Evolutionary conservation across 306 rosid species (phyloP), one percentile per base, ranked within the genome.

Genomic region (Hippophae rhamnoides): DNA sequence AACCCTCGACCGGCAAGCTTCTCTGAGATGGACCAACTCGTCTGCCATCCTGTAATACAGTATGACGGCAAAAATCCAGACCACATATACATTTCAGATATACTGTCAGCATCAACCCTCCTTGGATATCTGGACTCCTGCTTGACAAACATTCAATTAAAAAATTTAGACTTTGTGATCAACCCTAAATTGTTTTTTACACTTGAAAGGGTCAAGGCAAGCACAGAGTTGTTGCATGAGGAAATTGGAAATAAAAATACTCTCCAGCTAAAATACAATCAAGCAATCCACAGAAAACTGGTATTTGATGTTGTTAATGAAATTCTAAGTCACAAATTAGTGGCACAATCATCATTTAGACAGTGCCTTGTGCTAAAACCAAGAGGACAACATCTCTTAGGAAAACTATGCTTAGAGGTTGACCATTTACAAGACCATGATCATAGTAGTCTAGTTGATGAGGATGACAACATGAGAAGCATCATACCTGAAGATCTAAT

Each of bases 261-360:
- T 52, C 14, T 62, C 25, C 60, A 60, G 46, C 44, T 27, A 55
- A 67, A 25, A 41, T 51, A 49, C 12, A 62, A 56, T 10, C 59
- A 74, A 41, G 73, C 70, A 73, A 61, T 72, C 60, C 87, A 80
- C 68, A 84, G 96, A 60, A 85, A 77, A 68, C 89, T 83, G 58
- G 63, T 83, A 66, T 81, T 92, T 50, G 96, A 92, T 61, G 83
- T 74, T 8, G 84, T 85, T 42, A 76, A 76, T 58, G 95, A 90
- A 65, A 76, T 81, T 57, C 69, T 87, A 45, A 73, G 68, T 65
- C 78, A 65, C 44, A 90, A 77, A 41, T 66, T 75, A 67, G 67
- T 61, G 47, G 66, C 61, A 53, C 74, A 61, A 72, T 72, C 69
- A 57, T 70, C 80, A 52, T 68, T 76, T 58, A 72, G 70, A 58